These are phyloP conservation scores for Suillus subluteus DNA, from an alignment of 768 basidiomycete species.

Conservation along the genomic window DNA sequence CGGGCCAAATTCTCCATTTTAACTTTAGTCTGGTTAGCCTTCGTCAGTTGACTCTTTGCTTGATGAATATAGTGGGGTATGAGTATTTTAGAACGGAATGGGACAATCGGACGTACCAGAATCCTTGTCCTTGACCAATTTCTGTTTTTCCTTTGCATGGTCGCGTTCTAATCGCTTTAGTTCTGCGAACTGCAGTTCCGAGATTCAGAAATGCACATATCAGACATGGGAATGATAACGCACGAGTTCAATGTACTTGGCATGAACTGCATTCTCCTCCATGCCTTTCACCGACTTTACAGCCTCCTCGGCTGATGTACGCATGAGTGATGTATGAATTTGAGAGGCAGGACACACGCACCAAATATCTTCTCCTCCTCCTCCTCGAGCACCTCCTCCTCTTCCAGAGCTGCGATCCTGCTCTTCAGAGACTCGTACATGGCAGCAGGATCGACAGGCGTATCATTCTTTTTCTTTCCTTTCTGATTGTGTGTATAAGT, in stretches of 20 bases:
- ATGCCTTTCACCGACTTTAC: conserved; percentile 84
- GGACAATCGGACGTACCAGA: conserved; percentile 53
- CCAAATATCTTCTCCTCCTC: conserved; percentile 83
- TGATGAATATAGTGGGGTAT: conserved; percentile 16
- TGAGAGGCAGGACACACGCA: conserved; percentile 39
- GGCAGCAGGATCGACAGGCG: conserved; percentile 76
- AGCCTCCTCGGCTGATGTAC: conserved; percentile 76
- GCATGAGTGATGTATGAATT: conserved; percentile 17
- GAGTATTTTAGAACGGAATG: conserved; percentile 17
- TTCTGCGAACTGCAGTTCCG: conserved; percentile 73
- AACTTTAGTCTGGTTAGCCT: conserved; percentile 85
- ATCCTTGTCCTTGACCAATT: conserved; percentile 89
- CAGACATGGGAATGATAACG: conserved; percentile 30
- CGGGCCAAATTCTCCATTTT: conserved; percentile 91
- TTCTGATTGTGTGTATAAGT: conserved; percentile 40
- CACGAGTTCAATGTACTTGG: conserved; percentile 89
- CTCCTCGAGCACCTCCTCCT: conserved; percentile 84
- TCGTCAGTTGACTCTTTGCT: conserved; percentile 87
- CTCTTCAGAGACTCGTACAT: conserved; percentile 91
- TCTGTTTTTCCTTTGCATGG: conserved; percentile 91
- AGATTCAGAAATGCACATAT: conserved; percentile 21
- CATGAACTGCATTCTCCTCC: conserved; percentile 80
- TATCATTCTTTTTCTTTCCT: conserved; percentile 69
- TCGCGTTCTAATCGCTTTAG: conserved; percentile 86
- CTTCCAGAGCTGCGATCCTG: conserved; percentile 87